These are phyloP conservation scores for Pythium rhizo-oryzae DNA, from an alignment of 352 stramenopile species.

Conservation along the genomic window DNA sequence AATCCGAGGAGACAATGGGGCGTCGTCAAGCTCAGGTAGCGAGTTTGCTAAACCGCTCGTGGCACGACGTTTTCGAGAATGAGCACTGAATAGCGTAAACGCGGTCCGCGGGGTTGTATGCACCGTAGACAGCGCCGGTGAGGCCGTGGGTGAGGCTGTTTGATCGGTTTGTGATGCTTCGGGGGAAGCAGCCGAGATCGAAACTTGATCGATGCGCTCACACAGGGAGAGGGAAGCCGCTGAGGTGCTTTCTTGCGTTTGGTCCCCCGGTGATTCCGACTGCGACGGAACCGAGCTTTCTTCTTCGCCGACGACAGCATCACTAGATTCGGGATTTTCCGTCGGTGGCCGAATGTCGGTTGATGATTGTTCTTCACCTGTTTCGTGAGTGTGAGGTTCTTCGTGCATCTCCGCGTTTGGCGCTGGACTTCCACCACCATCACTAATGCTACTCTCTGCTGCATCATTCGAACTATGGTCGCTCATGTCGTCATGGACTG, in stretches of 20 bases:
- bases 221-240: constrained; percentile 66
- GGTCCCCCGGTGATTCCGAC: not conserved
- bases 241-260: constrained; percentile 24
- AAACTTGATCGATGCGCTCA: constrained; percentile 77
- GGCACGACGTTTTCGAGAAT: constrained; percentile 27
- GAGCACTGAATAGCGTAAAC: constrained; percentile 30
- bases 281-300: not conserved
- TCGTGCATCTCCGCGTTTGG: constrained; percentile 15
- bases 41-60: constrained; percentile 4
- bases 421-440: not conserved
- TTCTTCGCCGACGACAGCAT: not conserved
- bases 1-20: not conserved
- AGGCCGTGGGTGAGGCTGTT: not conserved
- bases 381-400: not conserved
- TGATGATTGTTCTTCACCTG: constrained; percentile 2
- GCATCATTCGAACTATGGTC: not conserved
- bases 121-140: not conserved
- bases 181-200: constrained; percentile 52
- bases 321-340: not conserved
- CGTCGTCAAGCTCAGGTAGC: not conserved
- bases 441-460: not conserved
- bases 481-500: constrained; percentile 20
- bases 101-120: constrained; percentile 18
- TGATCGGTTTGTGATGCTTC: not conserved
- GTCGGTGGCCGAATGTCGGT: not conserved